Evolutionary conservation across 345 rosid species (phyloP).

Genomic region (Mercurialis annua): DNA sequence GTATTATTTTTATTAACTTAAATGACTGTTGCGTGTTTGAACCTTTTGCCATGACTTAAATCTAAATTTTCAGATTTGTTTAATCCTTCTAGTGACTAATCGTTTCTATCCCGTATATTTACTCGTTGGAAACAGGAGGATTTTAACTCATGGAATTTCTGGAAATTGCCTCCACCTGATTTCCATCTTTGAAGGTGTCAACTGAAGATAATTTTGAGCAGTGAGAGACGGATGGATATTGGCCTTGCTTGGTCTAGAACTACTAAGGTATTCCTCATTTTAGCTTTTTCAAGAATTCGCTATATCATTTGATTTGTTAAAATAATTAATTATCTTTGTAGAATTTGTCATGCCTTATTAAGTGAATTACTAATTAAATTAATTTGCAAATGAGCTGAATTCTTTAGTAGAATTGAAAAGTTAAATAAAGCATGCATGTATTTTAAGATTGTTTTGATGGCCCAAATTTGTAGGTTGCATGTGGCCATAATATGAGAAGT

Average conservation of each 20-base stretch:
- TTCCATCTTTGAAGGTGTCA: constrained; percentile 36
- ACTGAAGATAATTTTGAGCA: background rate
- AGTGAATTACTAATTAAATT: background rate
- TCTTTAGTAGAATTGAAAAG: background rate
- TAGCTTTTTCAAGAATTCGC: background rate
- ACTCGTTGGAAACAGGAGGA: constrained; percentile 57
- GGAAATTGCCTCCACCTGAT: constrained; percentile 73
- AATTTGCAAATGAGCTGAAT: background rate
- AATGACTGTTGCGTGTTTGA: background rate
- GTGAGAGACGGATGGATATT: background rate
- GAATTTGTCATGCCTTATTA: no score
- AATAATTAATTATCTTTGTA: background rate
- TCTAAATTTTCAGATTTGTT: background rate
- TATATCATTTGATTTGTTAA: background rate
- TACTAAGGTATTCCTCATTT: constrained; percentile 11
- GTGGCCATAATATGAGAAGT: constrained; percentile 6
- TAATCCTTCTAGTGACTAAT: constrained; percentile 4
- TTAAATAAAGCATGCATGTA: background rate
- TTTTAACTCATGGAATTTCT: constrained; percentile 86
- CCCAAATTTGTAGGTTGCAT: background rate
- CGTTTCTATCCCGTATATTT: constrained; percentile 8
- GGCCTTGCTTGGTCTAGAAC: background rate
- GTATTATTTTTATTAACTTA: background rate
- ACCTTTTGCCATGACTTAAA: background rate
- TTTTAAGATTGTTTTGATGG: background rate